Conservation (phyloP, 805 yeast species). For the Kodamaea sagamina region DNA sequence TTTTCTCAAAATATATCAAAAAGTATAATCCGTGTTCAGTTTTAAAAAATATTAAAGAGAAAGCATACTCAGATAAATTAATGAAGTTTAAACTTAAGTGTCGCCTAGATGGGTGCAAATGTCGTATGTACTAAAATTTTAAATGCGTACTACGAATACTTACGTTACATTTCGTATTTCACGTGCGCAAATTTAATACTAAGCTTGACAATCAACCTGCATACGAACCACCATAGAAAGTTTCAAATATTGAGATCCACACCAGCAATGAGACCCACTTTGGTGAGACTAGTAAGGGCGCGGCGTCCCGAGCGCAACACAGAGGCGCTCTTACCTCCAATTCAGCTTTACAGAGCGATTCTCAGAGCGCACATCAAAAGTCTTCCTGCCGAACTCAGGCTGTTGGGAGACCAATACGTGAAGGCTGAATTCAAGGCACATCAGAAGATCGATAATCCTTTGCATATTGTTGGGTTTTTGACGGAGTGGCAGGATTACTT, state of each 20-base stretch:
- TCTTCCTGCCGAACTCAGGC: constrained; percentile 69
- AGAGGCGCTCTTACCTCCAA: constrained; percentile 73
- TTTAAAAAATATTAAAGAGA: too few species aligned
- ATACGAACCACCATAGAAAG: too few species aligned
- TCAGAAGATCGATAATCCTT: constrained; percentile 77
- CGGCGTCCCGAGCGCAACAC: constrained; percentile 43
- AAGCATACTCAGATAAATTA: too few species aligned
- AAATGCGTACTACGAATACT: too few species aligned
- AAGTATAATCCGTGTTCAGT: too few species aligned
- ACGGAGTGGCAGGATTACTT: constrained; percentile 93
- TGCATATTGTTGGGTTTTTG: constrained; percentile 90
- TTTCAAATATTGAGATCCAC: not conserved
- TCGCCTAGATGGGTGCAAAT: too few species aligned
- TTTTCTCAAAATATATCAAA: too few species aligned
- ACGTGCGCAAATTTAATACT: too few species aligned
- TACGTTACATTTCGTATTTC: too few species aligned
- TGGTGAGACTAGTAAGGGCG: constrained; percentile 37
- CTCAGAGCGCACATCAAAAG: constrained; percentile 70
- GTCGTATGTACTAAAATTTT: too few species aligned
- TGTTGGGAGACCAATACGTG: constrained; percentile 87
- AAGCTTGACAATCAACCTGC: too few species aligned
- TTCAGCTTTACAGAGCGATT: constrained; percentile 74
- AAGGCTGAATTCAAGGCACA: constrained; percentile 88
- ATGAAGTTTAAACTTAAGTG: too few species aligned
- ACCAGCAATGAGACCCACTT: constrained; percentile 38